Percentiles rank a stretch among this genome's conserved stretches.
Conservation (phyloP, 2,329 filamentous ascomycete species). For the Apiospora phragmitis region DNA sequence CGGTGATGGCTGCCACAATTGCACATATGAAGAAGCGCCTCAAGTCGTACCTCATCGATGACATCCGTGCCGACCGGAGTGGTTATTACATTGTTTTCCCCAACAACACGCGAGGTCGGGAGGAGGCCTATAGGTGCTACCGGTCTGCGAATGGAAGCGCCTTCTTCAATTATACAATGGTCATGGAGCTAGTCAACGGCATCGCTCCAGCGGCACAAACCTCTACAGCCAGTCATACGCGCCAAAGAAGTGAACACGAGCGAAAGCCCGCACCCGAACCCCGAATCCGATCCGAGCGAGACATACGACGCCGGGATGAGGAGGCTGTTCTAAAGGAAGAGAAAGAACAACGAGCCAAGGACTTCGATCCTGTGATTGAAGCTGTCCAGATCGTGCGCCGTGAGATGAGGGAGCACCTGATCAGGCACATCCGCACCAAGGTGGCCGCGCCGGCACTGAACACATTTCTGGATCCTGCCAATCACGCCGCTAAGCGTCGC, state of each 20-base stretch:
- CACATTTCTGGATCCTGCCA: constrained; percentile 78
- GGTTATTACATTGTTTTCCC: constrained; percentile 94
- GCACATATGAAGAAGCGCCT: constrained; percentile 88
- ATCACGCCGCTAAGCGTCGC: constrained; percentile 76
- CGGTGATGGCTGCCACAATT: constrained; percentile 81
- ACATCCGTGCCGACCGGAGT: constrained; percentile 78
- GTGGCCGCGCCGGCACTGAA: constrained; percentile 80
- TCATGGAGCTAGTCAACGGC: constrained; percentile 73
- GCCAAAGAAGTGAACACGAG: constrained; percentile 26
- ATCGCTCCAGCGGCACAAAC: constrained; percentile 33
- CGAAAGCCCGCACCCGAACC: constrained; percentile 39
- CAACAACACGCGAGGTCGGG: constrained; percentile 72
- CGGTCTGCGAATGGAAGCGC: constrained; percentile 75
- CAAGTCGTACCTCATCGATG: constrained; percentile 77
- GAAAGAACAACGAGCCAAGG: constrained; percentile 81
- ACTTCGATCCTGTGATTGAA: constrained; percentile 87
- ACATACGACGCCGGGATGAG: constrained; percentile 72
- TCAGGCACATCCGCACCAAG: constrained; percentile 85
- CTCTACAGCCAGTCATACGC: constrained; percentile 23
- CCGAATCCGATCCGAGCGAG: constrained; percentile 66
- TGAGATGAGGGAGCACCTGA: constrained; percentile 82
- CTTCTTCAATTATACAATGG: constrained; percentile 90
- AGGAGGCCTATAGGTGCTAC: constrained; percentile 80
- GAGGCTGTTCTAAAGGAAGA: constrained; percentile 86
- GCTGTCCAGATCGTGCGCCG: constrained; percentile 76